Conservation (phyloP, 1,284 basidiomycete species). For the Tetrapyrgos nigripes region DNA sequence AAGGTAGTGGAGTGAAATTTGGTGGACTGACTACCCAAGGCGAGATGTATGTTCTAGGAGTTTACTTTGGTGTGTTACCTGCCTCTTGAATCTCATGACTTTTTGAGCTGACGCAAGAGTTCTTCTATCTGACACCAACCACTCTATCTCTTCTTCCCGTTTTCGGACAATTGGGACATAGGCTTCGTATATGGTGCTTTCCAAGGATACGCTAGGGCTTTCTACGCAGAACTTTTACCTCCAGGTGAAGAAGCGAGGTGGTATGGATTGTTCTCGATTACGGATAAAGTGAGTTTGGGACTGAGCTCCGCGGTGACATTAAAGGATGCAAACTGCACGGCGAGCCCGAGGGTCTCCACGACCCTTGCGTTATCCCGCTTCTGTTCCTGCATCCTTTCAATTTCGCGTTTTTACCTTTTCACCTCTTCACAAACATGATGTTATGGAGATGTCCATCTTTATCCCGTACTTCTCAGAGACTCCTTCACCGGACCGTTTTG, state of each 20-base stretch:
- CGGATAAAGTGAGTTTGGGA: conserved; percentile 77
- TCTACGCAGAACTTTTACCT: conserved; percentile 81
- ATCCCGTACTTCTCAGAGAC: too few species aligned
- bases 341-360: too few species aligned
- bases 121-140: too few species aligned
- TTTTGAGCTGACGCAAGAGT: conserved; percentile 13
- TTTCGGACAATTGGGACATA: conserved; percentile 31
- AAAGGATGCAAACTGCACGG: background rate
- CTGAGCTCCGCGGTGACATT: background rate
- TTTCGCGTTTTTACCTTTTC: too few species aligned
- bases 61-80: conserved; percentile 72
- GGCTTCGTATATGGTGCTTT: conserved; percentile 80
- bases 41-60: conserved; percentile 86
- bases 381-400: too few species aligned
- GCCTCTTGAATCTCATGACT: background rate
- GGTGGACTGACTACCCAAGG: conserved; percentile 79
- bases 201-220: conserved; percentile 81
- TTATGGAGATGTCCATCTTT: too few species aligned
- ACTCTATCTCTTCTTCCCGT: too few species aligned
- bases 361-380: too few species aligned
- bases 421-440: too few species aligned
- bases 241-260: conserved; percentile 82
- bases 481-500: too few species aligned
- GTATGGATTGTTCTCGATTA: conserved; percentile 88
- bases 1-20: conserved; percentile 47